Evolutionary conservation across 306 rosid species (phyloP).

Genomic region (Betula pendula): DNA sequence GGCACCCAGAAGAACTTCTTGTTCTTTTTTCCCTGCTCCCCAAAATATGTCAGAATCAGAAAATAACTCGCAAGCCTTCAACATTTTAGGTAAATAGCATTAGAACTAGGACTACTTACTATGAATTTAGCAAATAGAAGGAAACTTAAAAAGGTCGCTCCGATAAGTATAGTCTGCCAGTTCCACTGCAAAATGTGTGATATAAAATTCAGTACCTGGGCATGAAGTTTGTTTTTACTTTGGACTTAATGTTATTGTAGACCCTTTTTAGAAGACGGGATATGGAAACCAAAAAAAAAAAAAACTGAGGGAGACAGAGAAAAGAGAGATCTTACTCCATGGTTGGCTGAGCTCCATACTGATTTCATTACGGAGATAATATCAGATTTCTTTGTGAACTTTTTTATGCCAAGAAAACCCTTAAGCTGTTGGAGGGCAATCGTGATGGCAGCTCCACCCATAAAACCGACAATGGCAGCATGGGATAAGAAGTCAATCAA

Average conservation of each 20-base stretch:
- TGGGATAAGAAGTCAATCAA: conserved; percentile 94
- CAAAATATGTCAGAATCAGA: conserved; percentile 34
- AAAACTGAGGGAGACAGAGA: conserved; percentile 9
- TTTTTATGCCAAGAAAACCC: conserved; percentile 82
- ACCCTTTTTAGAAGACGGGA: not conserved
- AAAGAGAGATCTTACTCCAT: conserved; percentile 62
- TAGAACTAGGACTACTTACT: conserved; percentile 45
- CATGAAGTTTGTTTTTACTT: conserved; percentile 4
- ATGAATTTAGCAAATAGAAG: conserved; percentile 72
- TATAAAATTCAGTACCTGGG: conserved; percentile 22
- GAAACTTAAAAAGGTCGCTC: conserved; percentile 62
- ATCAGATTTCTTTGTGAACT: conserved; percentile 71
- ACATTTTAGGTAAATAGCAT: conserved; percentile 1
- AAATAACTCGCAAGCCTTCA: conserved; percentile 16
- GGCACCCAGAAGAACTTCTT: conserved; percentile 85
- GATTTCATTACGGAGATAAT: conserved; percentile 71
- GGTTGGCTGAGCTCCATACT: conserved; percentile 59
- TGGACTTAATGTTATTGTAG: not conserved
- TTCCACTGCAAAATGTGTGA: conserved; percentile 76
- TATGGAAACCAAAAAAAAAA: not conserved
- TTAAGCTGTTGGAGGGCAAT: conserved; percentile 97
- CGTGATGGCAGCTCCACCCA: conserved; percentile 99
- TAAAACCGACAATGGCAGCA: conserved; percentile 97
- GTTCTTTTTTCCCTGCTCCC: conserved; percentile 81
- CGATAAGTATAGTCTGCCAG: conserved; percentile 85